These are phyloP conservation scores for Penicillium verrucosum DNA, from an alignment of 2,329 filamentous ascomycete genomes.

Conservation along the genomic window DNA sequence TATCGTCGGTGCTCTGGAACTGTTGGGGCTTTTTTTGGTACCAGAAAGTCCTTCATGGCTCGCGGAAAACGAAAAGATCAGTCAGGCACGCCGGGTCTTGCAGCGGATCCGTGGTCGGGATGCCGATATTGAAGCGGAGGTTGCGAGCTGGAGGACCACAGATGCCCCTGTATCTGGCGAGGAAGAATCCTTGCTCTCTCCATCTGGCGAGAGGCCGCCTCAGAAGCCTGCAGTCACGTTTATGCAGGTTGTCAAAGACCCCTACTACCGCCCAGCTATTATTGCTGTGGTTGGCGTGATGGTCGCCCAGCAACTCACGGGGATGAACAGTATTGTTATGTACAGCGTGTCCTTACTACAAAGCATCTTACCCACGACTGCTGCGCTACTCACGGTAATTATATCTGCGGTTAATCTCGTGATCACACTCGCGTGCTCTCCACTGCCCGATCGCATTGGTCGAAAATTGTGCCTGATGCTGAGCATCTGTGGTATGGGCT, in stretches of 20 bases:
- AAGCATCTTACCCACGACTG: conserved; percentile 74
- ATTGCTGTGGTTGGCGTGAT: conserved; percentile 86
- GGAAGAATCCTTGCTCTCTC: conserved; percentile 65
- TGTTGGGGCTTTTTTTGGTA: conserved; percentile 67
- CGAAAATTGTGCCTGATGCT: conserved; percentile 80
- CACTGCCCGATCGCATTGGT: conserved; percentile 80
- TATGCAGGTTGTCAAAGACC: conserved; percentile 61
- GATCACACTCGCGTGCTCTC: conserved; percentile 76
- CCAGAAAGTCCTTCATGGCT: conserved; percentile 88
- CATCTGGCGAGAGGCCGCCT: conserved; percentile 59
- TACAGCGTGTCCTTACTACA: conserved; percentile 90
- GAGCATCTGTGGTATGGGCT: conserved; percentile 81
- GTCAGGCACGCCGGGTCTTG: conserved; percentile 64
- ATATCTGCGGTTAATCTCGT: conserved; percentile 84
- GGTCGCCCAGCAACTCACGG: conserved; percentile 87
- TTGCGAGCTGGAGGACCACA: conserved; percentile 55
- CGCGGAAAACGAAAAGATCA: conserved; percentile 60
- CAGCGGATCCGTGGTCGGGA: conserved; percentile 70
- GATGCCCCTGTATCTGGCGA: conserved; percentile 49
- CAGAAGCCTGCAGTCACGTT: conserved; percentile 67
- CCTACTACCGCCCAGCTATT: conserved; percentile 68
- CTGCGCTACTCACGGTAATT: conserved; percentile 77
- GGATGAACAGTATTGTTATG: conserved; percentile 97
- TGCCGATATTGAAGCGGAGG: conserved; percentile 70
- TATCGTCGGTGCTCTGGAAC: conserved; percentile 64